Percentiles rank a stretch among this genome's conserved stretches.
Evolutionary conservation across 106 monocot species (phyloP).

Genomic region (Dendrobium chrysotoxum): DNA sequence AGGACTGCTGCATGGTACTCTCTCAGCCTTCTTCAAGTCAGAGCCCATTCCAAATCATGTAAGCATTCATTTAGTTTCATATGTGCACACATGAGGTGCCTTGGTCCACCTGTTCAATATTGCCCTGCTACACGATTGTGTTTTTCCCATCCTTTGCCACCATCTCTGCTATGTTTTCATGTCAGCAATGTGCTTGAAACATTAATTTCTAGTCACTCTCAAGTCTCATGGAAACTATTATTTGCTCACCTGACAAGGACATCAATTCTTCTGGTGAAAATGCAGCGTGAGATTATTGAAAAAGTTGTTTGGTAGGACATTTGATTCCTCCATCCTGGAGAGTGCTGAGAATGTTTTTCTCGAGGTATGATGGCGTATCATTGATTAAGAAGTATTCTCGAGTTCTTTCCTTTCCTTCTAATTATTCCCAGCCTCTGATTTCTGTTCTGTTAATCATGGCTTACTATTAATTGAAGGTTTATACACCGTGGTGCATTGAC

Average conservation of each 20-base stretch:
- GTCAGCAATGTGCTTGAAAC: background rate
- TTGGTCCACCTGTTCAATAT: background rate
- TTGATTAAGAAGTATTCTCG: background rate
- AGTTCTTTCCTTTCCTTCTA: background rate
- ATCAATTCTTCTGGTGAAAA: constrained; percentile 5
- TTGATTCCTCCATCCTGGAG: constrained; percentile 62
- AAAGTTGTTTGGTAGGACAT: constrained; percentile 85
- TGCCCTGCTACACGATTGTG: background rate
- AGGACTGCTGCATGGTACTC: constrained; percentile 45
- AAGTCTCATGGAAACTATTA: background rate
- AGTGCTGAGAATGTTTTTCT: constrained; percentile 74
- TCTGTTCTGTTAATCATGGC: background rate
- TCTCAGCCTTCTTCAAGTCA: constrained; percentile 64
- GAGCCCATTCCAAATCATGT: constrained; percentile 54
- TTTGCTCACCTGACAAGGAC: background rate
- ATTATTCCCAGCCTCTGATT: background rate
- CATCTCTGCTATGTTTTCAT: background rate
- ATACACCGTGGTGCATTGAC: constrained; percentile 87
- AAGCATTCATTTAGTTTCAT: constrained; percentile 17
- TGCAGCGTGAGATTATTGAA: constrained; percentile 58
- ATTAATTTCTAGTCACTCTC: background rate
- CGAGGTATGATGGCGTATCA: constrained; percentile 45
- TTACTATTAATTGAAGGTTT: constrained; percentile 35
- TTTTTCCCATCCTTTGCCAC: background rate
- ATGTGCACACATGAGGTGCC: background rate